These are phyloP conservation scores for Aegle marmelos DNA, from an alignment of 345 rosid species.

Conservation along the genomic window DNA sequence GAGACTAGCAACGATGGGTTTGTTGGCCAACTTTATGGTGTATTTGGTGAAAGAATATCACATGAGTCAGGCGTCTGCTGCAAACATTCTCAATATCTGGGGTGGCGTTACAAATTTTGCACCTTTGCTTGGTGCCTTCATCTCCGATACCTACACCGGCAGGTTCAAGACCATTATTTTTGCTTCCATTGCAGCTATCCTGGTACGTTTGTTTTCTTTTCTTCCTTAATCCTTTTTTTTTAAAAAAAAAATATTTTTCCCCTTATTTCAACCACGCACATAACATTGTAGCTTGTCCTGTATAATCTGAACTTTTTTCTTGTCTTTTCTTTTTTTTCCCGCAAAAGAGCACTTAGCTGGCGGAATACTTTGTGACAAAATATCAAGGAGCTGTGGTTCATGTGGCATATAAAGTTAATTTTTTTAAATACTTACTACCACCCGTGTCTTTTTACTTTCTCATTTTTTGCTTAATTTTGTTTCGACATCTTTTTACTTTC, in stretches of 20 bases:
- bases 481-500: not conserved
- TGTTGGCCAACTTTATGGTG: constrained; percentile 57
- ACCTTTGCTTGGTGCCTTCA: constrained; percentile 64
- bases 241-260: no score
- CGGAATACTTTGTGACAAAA: no score
- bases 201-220: constrained; percentile 34
- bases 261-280: not conserved
- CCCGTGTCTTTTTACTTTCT: not conserved
- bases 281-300: no score
- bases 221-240: not conserved
- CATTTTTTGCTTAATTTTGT: no score
- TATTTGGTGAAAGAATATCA: constrained; percentile 57
- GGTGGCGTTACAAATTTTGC: constrained; percentile 56
- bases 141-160: constrained; percentile 51
- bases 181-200: constrained; percentile 46
- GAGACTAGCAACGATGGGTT: constrained; percentile 63
- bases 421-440: not conserved
- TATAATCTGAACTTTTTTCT: no score
- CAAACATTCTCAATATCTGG: constrained; percentile 63
- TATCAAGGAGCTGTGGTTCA: no score
- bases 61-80: constrained; percentile 53
- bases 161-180: constrained; percentile 49
- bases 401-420: no score
- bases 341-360: no score
- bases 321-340: no score